phyloP scores from a whole-genome alignment of 2,329 filamentous ascomycete species.

The Penicillium expansum region DNA sequence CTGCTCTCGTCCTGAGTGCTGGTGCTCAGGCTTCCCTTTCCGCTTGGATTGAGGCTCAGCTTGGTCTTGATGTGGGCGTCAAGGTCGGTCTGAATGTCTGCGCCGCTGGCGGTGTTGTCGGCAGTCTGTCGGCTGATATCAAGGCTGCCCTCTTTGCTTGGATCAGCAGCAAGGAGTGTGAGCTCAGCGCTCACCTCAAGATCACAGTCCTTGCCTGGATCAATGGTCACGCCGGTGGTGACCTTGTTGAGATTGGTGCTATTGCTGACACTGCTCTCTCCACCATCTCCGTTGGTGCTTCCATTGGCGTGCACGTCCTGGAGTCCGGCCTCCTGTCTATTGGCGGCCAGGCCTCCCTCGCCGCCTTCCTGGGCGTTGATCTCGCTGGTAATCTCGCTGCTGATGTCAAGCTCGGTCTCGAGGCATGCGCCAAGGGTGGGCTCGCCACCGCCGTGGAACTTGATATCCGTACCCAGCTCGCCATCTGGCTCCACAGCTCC shows the following conservation, averaged over 20 bases:
- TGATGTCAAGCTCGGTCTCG: conserved; percentile 29
- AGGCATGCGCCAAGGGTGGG: conserved; percentile 30
- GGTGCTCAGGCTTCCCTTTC: conserved; percentile 30
- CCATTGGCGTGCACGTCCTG: conserved; percentile 31
- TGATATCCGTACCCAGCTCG: conserved; percentile 32
- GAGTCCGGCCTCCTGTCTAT: conserved; percentile 29
- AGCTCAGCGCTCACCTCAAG: conserved; percentile 31
- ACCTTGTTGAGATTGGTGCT: conserved; percentile 29
- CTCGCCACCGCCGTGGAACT: conserved; percentile 27
- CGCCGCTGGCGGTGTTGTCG: conserved; percentile 34
- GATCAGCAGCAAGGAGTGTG: conserved; percentile 28
- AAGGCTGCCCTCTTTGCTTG: conserved; percentile 32
- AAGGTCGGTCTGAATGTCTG: conserved; percentile 35
- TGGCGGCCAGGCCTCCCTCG: conserved; percentile 31
- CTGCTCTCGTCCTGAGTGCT: conserved; percentile 32
- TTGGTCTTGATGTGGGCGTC: conserved; percentile 29
- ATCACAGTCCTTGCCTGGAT: conserved; percentile 33
- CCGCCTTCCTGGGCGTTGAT: conserved; percentile 34
- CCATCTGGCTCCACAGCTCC: conserved; percentile 33
- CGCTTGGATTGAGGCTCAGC: conserved; percentile 27
- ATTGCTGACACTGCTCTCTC: conserved; percentile 30
- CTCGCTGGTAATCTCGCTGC: conserved; percentile 28
- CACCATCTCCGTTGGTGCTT: conserved; percentile 34
- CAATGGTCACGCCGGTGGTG: conserved; percentile 27
- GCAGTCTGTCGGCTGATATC: conserved; percentile 32